Evolutionary conservation across 1,284 basidiomycete species (phyloP).

Genomic region (Microbotryomycetes sp.): DNA sequence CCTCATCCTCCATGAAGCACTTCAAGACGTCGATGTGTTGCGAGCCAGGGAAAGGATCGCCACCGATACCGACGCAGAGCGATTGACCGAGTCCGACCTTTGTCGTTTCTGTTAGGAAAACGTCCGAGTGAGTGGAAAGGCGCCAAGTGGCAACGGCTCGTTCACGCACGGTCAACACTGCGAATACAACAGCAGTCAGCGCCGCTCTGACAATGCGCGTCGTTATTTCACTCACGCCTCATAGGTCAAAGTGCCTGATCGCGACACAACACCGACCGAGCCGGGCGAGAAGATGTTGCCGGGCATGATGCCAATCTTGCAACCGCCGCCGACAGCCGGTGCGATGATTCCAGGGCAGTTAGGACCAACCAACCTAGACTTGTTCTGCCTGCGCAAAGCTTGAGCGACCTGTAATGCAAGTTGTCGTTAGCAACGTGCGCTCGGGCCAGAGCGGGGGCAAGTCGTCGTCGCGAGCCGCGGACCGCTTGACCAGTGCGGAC

Average conservation of each 20-base stretch:
- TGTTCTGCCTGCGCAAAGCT: conserved; percentile 87
- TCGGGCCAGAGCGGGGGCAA: neutral
- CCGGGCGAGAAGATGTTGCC: conserved; percentile 95
- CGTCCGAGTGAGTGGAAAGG: no score
- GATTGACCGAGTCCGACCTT: conserved; percentile 93
- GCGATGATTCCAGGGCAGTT: conserved; percentile 99
- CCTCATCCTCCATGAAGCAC: conserved; percentile 87
- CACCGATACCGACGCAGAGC: conserved; percentile 94
- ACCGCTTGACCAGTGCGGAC: conserved; percentile 29
- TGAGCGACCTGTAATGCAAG: conserved; percentile 64
- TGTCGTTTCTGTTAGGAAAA: conserved; percentile 65
- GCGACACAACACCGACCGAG: conserved; percentile 93
- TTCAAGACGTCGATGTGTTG: conserved; percentile 94
- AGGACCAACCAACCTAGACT: conserved; percentile 72
- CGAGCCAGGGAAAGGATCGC: conserved; percentile 97
- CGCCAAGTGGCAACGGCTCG: conserved; percentile 40
- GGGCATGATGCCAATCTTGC: conserved; percentile 99
- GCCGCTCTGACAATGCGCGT: neutral
- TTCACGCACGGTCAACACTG: neutral
- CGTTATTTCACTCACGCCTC: conserved; percentile 54
- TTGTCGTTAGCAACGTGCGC: neutral
- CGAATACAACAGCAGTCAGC: neutral
- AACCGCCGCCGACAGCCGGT: conserved; percentile 62
- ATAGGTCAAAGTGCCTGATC: conserved; percentile 89
- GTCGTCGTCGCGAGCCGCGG: neutral